Conservation (phyloP, 2,329 filamentous ascomycete genomes). For the Apiospora pterosperma region DNA sequence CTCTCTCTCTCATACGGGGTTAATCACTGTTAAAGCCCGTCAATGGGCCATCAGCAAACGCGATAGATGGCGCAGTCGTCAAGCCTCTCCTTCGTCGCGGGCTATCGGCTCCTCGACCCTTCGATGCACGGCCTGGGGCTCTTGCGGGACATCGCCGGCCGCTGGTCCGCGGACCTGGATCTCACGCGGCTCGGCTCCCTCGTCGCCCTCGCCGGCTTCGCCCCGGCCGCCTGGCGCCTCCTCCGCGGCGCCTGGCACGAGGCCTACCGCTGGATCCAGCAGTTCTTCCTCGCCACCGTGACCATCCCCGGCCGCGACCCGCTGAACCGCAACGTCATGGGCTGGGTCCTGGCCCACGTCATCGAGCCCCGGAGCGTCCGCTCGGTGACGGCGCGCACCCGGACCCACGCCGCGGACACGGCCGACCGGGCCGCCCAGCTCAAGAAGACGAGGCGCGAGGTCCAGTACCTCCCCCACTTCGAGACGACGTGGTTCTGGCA, state of each 20-base stretch:
- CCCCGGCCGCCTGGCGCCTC: constrained; percentile 37
- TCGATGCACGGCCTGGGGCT: constrained; percentile 7
- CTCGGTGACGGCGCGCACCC: constrained; percentile 41
- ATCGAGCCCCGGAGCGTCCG: constrained; percentile 33
- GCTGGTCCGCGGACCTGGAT: constrained; percentile 32
- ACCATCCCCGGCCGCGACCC: constrained; percentile 41
- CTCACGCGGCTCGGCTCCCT: constrained; percentile 42
- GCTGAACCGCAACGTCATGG: constrained; percentile 41
- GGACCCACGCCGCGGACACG: constrained; percentile 17
- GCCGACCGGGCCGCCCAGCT: constrained; percentile 34
- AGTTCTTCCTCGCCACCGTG: constrained; percentile 41
- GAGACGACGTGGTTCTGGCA: constrained; percentile 48
- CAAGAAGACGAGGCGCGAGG: constrained; percentile 37
- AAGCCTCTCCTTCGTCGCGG: constrained; percentile 14
- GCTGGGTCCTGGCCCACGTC: constrained; percentile 40
- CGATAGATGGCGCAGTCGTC: constrained; percentile 17
- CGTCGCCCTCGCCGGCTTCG: constrained; percentile 39
- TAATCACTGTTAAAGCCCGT: not conserved
- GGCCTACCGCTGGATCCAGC: constrained; percentile 35
- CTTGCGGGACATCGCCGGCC: not conserved
- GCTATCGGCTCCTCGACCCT: constrained; percentile 18
- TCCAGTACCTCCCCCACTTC: constrained; percentile 44
- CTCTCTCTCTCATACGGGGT: too few relatives aligned
- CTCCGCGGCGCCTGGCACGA: constrained; percentile 33
- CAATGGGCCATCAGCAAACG: not conserved